phyloP scores from a whole-genome alignment of 2,329 filamentous ascomycete species.

The Fusarium sacchari region DNA sequence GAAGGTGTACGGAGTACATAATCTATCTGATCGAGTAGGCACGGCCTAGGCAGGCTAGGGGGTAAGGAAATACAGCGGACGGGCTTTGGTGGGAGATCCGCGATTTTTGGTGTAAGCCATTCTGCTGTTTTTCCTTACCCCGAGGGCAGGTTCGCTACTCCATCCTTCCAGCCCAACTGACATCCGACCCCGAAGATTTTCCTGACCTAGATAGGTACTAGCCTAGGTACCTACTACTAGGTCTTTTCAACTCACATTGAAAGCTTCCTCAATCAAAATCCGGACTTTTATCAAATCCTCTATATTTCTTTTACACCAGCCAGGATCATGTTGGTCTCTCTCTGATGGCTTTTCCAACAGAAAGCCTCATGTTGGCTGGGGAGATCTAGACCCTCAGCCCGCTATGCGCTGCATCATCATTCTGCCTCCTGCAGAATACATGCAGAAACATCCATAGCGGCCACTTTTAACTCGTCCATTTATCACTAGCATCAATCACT shows the following conservation, averaged over 20 bases:
- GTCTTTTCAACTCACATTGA: constrained; percentile 1
- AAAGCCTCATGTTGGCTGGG: constrained; percentile 7
- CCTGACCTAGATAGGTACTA: background rate
- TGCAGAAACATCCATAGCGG: constrained; percentile 28
- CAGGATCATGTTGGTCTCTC: constrained; percentile 14
- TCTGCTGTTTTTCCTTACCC: no score
- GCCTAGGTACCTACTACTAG: background rate
- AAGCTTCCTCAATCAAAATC: constrained; percentile 2
- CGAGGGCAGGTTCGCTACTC: background rate
- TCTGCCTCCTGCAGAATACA: constrained; percentile 21
- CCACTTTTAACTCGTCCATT: constrained; percentile 9
- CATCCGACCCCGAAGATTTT: background rate
- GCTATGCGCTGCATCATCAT: constrained; percentile 23
- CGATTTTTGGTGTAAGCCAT: no score
- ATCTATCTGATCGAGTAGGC: background rate
- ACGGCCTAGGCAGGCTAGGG: background rate
- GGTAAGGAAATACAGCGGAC: no score
- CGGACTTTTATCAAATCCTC: background rate
- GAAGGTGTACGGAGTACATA: background rate
- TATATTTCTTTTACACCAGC: background rate
- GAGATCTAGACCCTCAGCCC: constrained; percentile 32
- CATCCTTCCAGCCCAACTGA: background rate
- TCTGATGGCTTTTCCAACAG: background rate
- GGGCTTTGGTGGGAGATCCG: no score
- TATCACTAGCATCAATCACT: constrained; percentile 14